phyloP scores from a whole-genome alignment of 2,329 filamentous ascomycete genomes.

The Sporothrix pallida region DNA sequence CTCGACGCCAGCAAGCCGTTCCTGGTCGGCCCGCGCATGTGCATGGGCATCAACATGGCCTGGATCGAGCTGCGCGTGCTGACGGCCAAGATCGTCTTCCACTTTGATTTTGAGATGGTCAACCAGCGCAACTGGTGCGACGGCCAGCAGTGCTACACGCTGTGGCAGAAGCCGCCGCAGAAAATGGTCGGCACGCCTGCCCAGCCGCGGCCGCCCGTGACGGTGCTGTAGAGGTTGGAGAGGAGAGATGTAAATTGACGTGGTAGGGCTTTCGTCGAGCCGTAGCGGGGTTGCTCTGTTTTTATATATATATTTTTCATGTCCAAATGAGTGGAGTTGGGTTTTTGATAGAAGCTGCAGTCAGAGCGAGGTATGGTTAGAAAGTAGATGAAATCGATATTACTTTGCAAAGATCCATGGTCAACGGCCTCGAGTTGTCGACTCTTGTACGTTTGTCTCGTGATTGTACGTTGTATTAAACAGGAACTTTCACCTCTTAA shows the following conservation, averaged over 20 bases:
- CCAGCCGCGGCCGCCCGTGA: constrained; percentile 1
- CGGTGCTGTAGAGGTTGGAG: neutral
- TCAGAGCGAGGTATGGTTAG: too few species aligned
- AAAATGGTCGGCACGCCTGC: neutral
- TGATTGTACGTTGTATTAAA: too few species aligned
- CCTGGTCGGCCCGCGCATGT: constrained; percentile 1
- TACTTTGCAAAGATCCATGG: too few species aligned
- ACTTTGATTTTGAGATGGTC: constrained; percentile 3
- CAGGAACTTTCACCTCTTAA: too few species aligned
- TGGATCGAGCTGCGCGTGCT: constrained; percentile 14
- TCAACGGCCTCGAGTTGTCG: too few species aligned
- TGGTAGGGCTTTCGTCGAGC: too few species aligned
- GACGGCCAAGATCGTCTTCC: constrained; percentile 14
- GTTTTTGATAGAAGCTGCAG: too few species aligned
- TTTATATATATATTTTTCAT: too few species aligned
- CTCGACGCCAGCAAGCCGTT: constrained; percentile 7
- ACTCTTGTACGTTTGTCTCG: too few species aligned
- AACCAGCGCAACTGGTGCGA: constrained; percentile 13
- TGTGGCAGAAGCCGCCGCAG: constrained; percentile 14
- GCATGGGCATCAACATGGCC: constrained; percentile 16
- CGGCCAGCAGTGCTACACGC: constrained; percentile 5
- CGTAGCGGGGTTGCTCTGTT: too few species aligned
- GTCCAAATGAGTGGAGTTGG: too few species aligned
- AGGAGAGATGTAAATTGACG: neutral
- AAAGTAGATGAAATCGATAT: too few species aligned